Percentiles rank a stretch among this genome's conserved stretches.
These are phyloP conservation scores for Aspergillus heteromorphus DNA, from an alignment of 495 filamentous ascomycete genomes.

Conservation along the genomic window DNA sequence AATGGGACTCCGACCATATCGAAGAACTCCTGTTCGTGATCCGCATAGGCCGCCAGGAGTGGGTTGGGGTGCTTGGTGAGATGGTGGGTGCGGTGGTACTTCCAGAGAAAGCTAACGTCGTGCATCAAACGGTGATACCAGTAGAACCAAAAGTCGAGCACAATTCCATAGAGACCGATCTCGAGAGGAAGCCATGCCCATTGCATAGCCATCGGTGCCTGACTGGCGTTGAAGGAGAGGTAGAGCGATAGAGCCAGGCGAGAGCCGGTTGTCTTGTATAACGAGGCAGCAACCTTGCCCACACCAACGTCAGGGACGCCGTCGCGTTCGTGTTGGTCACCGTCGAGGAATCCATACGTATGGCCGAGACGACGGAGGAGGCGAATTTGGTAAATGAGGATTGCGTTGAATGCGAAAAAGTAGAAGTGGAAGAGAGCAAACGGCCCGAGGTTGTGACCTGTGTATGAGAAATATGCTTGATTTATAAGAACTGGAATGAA, in stretches of 20 bases:
- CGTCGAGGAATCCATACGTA: constrained; percentile 21
- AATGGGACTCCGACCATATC: constrained; percentile 38
- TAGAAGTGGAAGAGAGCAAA: constrained; percentile 34
- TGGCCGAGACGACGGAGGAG: constrained; percentile 22
- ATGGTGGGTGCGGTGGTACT: constrained; percentile 41
- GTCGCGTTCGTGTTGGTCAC: constrained; percentile 23
- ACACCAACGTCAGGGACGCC: constrained; percentile 25
- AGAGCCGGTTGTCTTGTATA: constrained; percentile 21
- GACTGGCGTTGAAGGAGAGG: constrained; percentile 16
- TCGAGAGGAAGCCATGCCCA: constrained; percentile 35
- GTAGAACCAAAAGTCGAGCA: constrained; percentile 45
- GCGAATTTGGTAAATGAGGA: constrained; percentile 31
- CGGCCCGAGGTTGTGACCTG: constrained; percentile 25
- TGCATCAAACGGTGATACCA: constrained; percentile 42
- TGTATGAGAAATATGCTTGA: constrained; percentile 27
- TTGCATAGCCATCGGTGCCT: constrained; percentile 14
- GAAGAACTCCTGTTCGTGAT: constrained; percentile 41
- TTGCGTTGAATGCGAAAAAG: constrained; percentile 28
- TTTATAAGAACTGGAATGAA: constrained; percentile 32
- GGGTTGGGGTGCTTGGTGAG: constrained; percentile 42
- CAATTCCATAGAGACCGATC: constrained; percentile 35
- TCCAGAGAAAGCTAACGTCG: constrained; percentile 36
- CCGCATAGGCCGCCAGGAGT: constrained; percentile 36
- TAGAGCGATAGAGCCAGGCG: constrained; percentile 18
- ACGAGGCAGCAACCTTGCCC: constrained; percentile 15